Percentiles rank a stretch among this genome's conserved stretches.
These are phyloP conservation scores for Meripilus lineatus DNA, from an alignment of 1,284 basidiomycete species.

Conservation along the genomic window DNA sequence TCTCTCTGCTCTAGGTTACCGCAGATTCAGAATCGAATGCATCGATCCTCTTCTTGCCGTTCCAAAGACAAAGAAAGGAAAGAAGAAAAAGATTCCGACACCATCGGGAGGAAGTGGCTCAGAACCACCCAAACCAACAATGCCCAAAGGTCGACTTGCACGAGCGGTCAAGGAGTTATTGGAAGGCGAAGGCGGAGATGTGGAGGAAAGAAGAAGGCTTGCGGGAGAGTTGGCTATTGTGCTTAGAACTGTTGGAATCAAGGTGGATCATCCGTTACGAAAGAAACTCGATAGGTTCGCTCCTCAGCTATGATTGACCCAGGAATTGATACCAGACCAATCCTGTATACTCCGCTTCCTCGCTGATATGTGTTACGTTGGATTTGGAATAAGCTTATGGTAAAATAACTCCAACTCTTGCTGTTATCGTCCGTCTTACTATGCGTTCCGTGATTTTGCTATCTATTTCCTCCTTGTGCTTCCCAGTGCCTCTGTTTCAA, in stretches of 20 bases:
- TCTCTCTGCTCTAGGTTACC: constrained; percentile 55
- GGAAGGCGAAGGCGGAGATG: constrained; percentile 44
- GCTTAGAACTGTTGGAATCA: constrained; percentile 51
- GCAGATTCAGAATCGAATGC: constrained; percentile 66
- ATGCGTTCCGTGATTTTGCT: too few species aligned
- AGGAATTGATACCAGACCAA: too few species aligned
- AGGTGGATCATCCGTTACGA: constrained; percentile 56
- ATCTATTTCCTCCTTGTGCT: too few species aligned
- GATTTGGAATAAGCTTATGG: too few species aligned
- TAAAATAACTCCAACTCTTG: too few species aligned
- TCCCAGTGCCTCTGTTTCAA: too few species aligned
- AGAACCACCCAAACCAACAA: too few species aligned
- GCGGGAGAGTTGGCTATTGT: constrained; percentile 46
- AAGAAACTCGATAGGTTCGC: constrained; percentile 57
- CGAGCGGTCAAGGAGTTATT: constrained; percentile 60
- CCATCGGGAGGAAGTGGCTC: constrained; percentile 25
- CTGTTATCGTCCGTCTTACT: too few species aligned
- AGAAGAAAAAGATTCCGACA: constrained; percentile 39
- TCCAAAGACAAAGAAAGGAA: constrained; percentile 52
- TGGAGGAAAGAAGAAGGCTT: constrained; percentile 41
- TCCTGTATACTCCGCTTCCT: too few species aligned
- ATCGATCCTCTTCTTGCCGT: constrained; percentile 63
- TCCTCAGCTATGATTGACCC: too few species aligned
- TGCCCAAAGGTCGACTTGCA: constrained; percentile 61
- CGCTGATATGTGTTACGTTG: too few species aligned